These are phyloP conservation scores for Candida nitratophila DNA, from an alignment of 805 yeast genomes.

Conservation along the genomic window DNA sequence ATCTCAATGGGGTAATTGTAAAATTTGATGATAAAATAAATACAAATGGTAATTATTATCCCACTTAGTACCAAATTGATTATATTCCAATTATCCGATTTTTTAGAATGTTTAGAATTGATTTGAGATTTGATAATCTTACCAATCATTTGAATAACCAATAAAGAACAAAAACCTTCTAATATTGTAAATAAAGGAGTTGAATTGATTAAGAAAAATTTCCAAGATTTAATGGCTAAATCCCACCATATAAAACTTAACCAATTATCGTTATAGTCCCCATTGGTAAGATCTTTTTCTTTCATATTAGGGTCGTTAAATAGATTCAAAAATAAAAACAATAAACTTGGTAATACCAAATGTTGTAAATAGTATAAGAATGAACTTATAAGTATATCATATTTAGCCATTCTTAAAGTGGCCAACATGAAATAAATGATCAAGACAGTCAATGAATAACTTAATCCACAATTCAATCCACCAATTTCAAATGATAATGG, in stretches of 20 bases:
- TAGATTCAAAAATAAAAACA: constrained; percentile 59
- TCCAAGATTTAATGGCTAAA: constrained; percentile 59
- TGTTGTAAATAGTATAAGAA: constrained; percentile 75
- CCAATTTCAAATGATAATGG: constrained; percentile 95
- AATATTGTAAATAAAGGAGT: constrained; percentile 85
- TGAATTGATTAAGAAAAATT: constrained; percentile 59
- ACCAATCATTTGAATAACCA: constrained; percentile 90
- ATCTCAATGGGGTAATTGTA: constrained; percentile 68
- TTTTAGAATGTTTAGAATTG: constrained; percentile 20
- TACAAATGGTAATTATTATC: constrained; percentile 63
- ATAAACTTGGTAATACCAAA: constrained; percentile 69
- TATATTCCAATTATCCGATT: constrained; percentile 75
- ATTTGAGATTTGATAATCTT: constrained; percentile 71
- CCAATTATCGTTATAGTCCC: background rate
- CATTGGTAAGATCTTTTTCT: background rate
- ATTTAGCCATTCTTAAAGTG: constrained; percentile 53
- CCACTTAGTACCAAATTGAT: constrained; percentile 67
- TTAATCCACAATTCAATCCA: constrained; percentile 82
- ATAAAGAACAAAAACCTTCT: constrained; percentile 88
- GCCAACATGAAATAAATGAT: constrained; percentile 66
- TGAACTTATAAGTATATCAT: constrained; percentile 37
- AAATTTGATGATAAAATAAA: constrained; percentile 76
- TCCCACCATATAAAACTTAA: constrained; percentile 25
- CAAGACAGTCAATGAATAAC: constrained; percentile 71
- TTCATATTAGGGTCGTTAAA: constrained; percentile 20